These are phyloP conservation scores for Daldinia bambusicola DNA, from an alignment of 495 filamentous ascomycete species.

Conservation along the genomic window DNA sequence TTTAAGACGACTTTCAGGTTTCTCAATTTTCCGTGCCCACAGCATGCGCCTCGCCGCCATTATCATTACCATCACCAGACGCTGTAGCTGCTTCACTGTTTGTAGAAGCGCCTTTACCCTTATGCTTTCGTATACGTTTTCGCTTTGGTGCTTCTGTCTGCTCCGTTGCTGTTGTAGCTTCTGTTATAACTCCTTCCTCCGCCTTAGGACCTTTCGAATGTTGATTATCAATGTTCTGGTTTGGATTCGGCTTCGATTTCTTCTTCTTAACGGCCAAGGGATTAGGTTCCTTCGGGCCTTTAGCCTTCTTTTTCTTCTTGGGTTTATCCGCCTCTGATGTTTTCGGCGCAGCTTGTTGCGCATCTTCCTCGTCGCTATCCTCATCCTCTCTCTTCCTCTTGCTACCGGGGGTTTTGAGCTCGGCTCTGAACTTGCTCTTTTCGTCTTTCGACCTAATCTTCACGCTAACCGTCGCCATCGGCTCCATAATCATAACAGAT, in stretches of 20 bases:
- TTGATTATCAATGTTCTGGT: constrained; percentile 20
- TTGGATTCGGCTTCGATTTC: constrained; percentile 54
- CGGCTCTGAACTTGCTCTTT: constrained; percentile 77
- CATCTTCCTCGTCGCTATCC: constrained; percentile 48
- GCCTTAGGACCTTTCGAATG: constrained; percentile 24
- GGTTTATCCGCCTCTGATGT: constrained; percentile 22
- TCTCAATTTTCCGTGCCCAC: constrained; percentile 38
- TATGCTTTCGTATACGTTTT: constrained; percentile 60
- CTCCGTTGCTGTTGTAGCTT: not conserved
- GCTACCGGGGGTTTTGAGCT: constrained; percentile 64
- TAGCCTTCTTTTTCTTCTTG: constrained; percentile 66
- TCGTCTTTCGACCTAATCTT: constrained; percentile 74
- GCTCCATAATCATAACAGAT: constrained; percentile 84
- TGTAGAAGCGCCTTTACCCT: constrained; percentile 38
- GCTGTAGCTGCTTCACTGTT: constrained; percentile 18
- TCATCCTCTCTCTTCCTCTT: constrained; percentile 66
- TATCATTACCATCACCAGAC: constrained; percentile 17
- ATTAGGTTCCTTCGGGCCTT: constrained; percentile 86
- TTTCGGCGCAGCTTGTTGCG: constrained; percentile 36
- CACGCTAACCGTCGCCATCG: constrained; percentile 73
- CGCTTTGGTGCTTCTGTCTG: constrained; percentile 49
- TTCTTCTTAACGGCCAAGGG: constrained; percentile 89
- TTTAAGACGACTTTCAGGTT: constrained; percentile 12
- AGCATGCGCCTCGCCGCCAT: constrained; percentile 12
- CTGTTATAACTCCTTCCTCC: constrained; percentile 18